Conservation (phyloP, 306 rosid species). For the Trifolium pratense region DNA sequence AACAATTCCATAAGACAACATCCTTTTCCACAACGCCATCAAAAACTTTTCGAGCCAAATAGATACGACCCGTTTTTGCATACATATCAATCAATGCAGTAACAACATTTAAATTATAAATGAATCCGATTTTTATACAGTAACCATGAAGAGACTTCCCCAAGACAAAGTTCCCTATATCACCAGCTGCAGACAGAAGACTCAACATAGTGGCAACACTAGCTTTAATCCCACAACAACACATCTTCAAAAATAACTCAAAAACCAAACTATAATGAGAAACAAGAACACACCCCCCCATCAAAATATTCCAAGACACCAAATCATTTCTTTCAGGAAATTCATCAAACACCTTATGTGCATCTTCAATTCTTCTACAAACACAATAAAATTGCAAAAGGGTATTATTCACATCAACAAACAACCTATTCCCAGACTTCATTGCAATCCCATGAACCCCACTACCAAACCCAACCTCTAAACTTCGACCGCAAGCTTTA, state of each 20-base stretch:
- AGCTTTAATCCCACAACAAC: slow-evolving; percentile 48
- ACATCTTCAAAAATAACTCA: slow-evolving; percentile 54
- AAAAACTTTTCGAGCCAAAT: slow-evolving; percentile 47
- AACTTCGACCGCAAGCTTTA: slow-evolving; percentile 64
- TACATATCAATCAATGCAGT: slow-evolving; percentile 68
- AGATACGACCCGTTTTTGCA: slow-evolving; percentile 52
- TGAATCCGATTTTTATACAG: slow-evolving; percentile 54
- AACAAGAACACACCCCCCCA: slow-evolving; percentile 64
- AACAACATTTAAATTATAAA: slow-evolving; percentile 50
- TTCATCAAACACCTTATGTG: slow-evolving; percentile 64
- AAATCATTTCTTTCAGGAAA: slow-evolving; percentile 55
- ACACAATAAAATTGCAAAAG: slow-evolving; percentile 61
- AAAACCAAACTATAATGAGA: slow-evolving; percentile 53
- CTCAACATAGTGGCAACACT: slow-evolving; percentile 53
- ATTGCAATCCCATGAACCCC: slow-evolving; percentile 67
- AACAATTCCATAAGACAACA: slow-evolving; percentile 77
- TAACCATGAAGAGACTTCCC: slow-evolving; percentile 61
- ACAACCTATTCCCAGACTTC: slow-evolving; percentile 59
- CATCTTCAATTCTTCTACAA: slow-evolving; percentile 60
- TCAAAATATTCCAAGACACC: slow-evolving; percentile 71
- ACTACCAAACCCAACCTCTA: slow-evolving; percentile 50
- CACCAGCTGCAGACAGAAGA: slow-evolving; percentile 64
- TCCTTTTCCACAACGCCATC: slow-evolving; percentile 58
- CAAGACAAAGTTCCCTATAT: slow-evolving; percentile 39
- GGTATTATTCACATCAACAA: slow-evolving; percentile 59